phyloP scores from a whole-genome alignment of 2,329 filamentous ascomycete species.

The Dactylellina parvicollis region DNA sequence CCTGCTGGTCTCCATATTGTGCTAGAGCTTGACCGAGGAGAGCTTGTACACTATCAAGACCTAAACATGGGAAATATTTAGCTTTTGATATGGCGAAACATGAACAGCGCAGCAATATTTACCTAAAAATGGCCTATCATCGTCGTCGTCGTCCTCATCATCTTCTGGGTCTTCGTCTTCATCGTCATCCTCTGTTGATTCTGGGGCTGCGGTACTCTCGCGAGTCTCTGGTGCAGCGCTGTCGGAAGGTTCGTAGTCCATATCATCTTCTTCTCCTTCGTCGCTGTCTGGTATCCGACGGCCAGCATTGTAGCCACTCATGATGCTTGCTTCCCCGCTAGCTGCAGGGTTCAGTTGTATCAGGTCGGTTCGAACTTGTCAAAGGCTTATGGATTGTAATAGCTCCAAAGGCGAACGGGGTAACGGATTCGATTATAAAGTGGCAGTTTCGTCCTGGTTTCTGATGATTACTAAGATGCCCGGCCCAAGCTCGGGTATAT shows the following conservation, averaged over 20 bases:
- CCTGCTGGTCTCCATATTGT: slow-evolving; percentile 51
- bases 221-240: slow-evolving; percentile 31
- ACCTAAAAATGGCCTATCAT: slow-evolving; percentile 52
- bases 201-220: slow-evolving; percentile 20
- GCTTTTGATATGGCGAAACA: slow-evolving; percentile 17
- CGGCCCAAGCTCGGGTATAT: slow-evolving; percentile 22
- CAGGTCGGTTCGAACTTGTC: background rate
- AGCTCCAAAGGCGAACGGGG: background rate
- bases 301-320: slow-evolving; percentile 1
- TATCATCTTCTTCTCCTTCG: slow-evolving; percentile 57
- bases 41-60: slow-evolving; percentile 8
- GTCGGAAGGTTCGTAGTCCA: slow-evolving; percentile 59
- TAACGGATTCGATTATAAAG: slow-evolving; percentile 21
- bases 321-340: slow-evolving; percentile 5
- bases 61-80: slow-evolving; percentile 50
- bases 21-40: slow-evolving; percentile 24
- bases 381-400: background rate
- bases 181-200: slow-evolving; percentile 59
- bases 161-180: slow-evolving; percentile 60
- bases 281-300: slow-evolving; percentile 53
- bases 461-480: slow-evolving; percentile 30
- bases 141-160: slow-evolving; percentile 57
- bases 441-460: background rate
- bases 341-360: background rate
- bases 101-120: no score